Evolutionary conservation across 2,329 filamentous ascomycete species (phyloP), one percentile per base, ranked within the genome.

Genomic region (Talaromyces sp.): DNA sequence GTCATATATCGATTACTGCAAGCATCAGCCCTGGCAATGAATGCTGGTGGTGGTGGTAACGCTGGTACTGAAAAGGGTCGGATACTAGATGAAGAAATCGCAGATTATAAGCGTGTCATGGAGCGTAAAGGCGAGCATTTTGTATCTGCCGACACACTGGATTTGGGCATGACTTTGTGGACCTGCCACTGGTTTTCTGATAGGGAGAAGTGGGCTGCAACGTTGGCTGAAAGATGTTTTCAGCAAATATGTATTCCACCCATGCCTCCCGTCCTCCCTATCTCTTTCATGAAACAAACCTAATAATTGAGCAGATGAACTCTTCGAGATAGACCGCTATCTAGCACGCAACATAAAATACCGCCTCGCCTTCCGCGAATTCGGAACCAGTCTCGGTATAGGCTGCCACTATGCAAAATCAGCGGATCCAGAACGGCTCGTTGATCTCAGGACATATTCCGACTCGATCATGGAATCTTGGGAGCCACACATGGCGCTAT

Each of bases 91-190:
- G 67, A 75, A 8, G 81, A 84, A 63, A 82, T 83, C n/a, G 70
- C 64, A 0, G 79, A 83, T 51, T 84, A 84, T 62, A 68, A 73
- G 51, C 70, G 70, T 10, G 73, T 84, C 2, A 79, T 83, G 73
- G 66, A 68, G 22, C 67, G 72, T 0, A 77, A 77, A 53, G 77
- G 77, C 1, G 67, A 73, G 17, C 66, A 79, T 52, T 75, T 72
- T 41, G 72, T 77, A 2, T 81, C 79, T 28, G 67, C 65, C 3
- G 82, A 84, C 66, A 70, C 77, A 17, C 66, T 84, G n/a, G 82
- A 85, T 63, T 65, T 85, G 43, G 83, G 82, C 0, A 84, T 85
- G 82, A 79, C 80, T 1, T 64, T 85, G 25, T 85, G 82, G 82
- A 78, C 78, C 45, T 74, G 74, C 21, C 81, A 84, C 60, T 81